Conservation (phyloP, 768 basidiomycete genomes). For the Mycena epipterygia region DNA sequence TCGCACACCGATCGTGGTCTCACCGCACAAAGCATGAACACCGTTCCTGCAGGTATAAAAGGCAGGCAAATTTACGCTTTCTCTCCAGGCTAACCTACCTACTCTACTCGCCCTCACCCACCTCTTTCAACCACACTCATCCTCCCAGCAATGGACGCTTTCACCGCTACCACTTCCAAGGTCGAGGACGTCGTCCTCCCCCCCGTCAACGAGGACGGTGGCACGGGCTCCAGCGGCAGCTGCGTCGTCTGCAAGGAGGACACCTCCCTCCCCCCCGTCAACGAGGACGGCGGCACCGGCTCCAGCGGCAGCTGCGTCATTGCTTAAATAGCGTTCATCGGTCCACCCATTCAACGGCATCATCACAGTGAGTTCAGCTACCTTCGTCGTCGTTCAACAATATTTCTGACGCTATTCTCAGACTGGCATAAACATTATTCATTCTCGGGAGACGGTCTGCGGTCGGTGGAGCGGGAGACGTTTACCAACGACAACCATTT, state of each 20-base stretch:
- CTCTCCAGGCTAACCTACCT: slow-evolving; percentile 19
- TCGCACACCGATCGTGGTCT: background rate
- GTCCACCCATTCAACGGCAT: background rate
- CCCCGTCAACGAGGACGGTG: slow-evolving; percentile 15
- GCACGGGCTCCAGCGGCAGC: slow-evolving; percentile 19
- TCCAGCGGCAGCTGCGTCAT: slow-evolving; percentile 16
- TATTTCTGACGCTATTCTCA: background rate
- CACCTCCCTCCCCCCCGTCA: slow-evolving; percentile 17
- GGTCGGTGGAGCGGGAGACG: background rate
- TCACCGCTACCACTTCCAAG: slow-evolving; percentile 14
- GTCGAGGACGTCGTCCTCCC: slow-evolving; percentile 8
- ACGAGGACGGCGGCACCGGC: slow-evolving; percentile 8
- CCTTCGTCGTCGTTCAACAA: background rate
- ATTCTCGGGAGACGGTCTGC: background rate
- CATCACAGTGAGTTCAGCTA: background rate
- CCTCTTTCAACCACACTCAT: slow-evolving; percentile 14
- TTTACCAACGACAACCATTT: background rate
- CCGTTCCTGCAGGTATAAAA: slow-evolving; percentile 28
- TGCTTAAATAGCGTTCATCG: background rate
- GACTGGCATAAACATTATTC: slow-evolving; percentile 18
- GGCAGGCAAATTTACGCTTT: background rate
- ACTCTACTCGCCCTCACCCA: slow-evolving; percentile 1
- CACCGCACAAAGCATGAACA: too few species aligned
- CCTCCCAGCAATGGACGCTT: slow-evolving; percentile 31
- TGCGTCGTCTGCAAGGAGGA: slow-evolving; percentile 28